Percentiles rank a stretch among this genome's conserved stretches.
These are phyloP conservation scores for Trichoderma sp. DNA, from an alignment of 2,329 filamentous ascomycete species.

Conservation along the genomic window DNA sequence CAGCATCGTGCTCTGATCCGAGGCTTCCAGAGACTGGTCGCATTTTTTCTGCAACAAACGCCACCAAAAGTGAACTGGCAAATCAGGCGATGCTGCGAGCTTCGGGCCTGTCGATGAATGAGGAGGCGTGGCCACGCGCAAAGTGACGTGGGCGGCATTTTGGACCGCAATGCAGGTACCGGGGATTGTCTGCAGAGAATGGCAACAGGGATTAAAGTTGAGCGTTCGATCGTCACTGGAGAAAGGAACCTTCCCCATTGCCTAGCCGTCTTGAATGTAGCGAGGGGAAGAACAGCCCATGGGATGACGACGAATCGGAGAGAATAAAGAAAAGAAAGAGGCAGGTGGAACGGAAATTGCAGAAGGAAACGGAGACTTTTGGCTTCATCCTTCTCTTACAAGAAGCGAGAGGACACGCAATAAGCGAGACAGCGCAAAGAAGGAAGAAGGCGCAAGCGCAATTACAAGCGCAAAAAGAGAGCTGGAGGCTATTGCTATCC, in stretches of 20 bases:
- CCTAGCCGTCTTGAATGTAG: background rate
- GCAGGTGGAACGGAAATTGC: background rate
- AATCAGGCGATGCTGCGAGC: conserved; percentile 8
- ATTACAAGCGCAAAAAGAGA: background rate
- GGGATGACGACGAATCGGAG: background rate
- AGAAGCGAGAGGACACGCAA: background rate
- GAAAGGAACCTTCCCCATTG: background rate
- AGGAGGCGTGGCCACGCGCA: conserved; percentile 11
- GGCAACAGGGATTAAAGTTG: conserved; percentile 2
- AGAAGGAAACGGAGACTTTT: background rate
- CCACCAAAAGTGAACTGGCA: background rate
- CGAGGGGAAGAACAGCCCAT: background rate
- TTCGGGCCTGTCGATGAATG: background rate
- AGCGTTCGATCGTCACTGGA: background rate
- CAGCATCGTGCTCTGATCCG: background rate
- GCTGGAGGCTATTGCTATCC: background rate
- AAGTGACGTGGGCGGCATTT: conserved; percentile 21
- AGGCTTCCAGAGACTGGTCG: background rate
- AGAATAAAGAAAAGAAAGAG: background rate
- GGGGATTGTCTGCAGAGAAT: conserved; percentile 16
- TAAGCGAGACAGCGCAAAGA: background rate
- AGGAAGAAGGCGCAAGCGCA: background rate
- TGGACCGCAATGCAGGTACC: conserved; percentile 19
- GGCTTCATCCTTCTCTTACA: background rate
- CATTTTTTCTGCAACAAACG: background rate